Evolutionary conservation across 2,329 filamentous ascomycete species (phyloP).

Genomic region (Alternaria viburni): DNA sequence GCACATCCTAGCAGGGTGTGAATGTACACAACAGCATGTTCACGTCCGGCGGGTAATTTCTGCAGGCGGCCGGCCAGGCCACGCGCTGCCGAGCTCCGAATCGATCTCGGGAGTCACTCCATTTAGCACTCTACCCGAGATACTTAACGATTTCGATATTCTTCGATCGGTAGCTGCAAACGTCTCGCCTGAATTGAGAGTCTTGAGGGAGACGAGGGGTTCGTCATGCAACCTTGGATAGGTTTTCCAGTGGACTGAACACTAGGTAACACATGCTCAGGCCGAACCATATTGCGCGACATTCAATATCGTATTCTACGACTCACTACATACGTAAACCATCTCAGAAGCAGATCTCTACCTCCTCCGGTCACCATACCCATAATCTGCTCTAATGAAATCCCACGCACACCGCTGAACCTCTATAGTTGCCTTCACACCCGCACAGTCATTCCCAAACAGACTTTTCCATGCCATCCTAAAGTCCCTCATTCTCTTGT

Average conservation of each 20-base stretch:
- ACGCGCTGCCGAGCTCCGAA: background rate
- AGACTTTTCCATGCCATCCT: background rate
- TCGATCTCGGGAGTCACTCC: background rate
- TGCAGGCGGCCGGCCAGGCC: background rate
- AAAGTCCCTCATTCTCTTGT: background rate
- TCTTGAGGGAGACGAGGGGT: background rate
- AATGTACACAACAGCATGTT: background rate
- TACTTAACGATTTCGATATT: background rate
- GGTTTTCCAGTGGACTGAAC: background rate
- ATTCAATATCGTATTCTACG: background rate
- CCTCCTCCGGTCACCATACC: background rate
- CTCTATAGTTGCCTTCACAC: background rate
- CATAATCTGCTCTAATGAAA: background rate
- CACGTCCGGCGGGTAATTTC: background rate
- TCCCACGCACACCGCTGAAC: background rate
- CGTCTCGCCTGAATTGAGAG: background rate
- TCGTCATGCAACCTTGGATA: background rate
- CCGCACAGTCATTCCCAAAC: background rate
- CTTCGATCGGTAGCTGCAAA: background rate
- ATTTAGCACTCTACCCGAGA: background rate
- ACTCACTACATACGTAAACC: background rate
- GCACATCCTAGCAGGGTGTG: background rate
- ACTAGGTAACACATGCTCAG: background rate
- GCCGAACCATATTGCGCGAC: background rate
- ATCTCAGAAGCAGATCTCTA: background rate